phyloP scores from a whole-genome alignment of 805 yeast species.

The Hyphopichia homilentoma region DNA sequence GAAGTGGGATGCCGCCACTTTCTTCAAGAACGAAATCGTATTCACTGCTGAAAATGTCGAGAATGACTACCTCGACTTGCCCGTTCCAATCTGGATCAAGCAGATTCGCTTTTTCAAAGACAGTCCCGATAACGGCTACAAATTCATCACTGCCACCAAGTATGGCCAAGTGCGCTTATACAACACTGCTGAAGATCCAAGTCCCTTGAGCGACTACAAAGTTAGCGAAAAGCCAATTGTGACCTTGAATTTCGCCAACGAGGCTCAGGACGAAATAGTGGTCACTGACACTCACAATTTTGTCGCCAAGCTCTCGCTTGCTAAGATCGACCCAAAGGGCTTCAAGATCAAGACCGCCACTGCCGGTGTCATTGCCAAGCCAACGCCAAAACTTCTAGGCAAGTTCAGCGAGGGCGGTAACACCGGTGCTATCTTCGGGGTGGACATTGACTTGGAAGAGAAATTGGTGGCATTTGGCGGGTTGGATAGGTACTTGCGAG shows the following conservation, averaged over 20 bases:
- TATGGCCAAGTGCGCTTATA: constrained; percentile 76
- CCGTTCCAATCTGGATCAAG: constrained; percentile 80
- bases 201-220: constrained; percentile 59
- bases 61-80: constrained; percentile 69
- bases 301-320: constrained; percentile 50
- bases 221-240: constrained; percentile 53
- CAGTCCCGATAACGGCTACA: constrained; percentile 37
- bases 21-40: constrained; percentile 27
- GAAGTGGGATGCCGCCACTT: constrained; percentile 11
- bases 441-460: constrained; percentile 36
- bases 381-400: constrained; percentile 55
- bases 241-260: constrained; percentile 33
- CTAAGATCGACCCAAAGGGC: constrained; percentile 32
- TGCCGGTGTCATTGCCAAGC: constrained; percentile 43
- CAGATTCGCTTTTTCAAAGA: constrained; percentile 45
- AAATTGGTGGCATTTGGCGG: constrained; percentile 72
- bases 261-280: constrained; percentile 46
- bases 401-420: constrained; percentile 50
- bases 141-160: constrained; percentile 63
- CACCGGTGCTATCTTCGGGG: constrained; percentile 75
- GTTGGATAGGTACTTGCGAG: constrained; percentile 80
- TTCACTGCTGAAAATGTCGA: constrained; percentile 83
- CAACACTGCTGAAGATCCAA: constrained; percentile 61
- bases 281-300: constrained; percentile 69
- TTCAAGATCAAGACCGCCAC: constrained; percentile 36